These are phyloP conservation scores for Aureobasidium sp. DNA, from an alignment of 2,329 filamentous ascomycete species.

Conservation along the genomic window DNA sequence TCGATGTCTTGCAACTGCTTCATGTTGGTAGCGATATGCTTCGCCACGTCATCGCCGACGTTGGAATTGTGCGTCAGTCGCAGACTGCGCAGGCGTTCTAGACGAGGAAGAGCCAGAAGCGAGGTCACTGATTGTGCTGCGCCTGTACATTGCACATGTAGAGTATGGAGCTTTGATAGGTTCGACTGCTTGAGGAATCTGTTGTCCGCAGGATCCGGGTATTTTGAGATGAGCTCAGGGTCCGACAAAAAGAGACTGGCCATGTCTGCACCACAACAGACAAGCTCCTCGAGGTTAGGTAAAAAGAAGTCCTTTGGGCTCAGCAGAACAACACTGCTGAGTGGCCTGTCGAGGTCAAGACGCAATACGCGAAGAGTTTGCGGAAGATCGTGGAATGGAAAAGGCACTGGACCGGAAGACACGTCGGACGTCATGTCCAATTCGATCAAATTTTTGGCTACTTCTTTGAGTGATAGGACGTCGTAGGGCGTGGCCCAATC, in stretches of 20 bases:
- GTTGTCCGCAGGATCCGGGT: conserved; percentile 3
- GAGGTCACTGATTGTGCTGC: not conserved
- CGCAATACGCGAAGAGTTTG: not conserved
- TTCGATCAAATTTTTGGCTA: not conserved
- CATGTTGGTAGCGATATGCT: conserved; percentile 10
- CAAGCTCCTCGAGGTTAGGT: conserved; percentile 10
- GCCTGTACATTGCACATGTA: conserved; percentile 2
- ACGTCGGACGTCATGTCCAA: conserved; percentile 3
- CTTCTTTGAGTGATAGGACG: not conserved
- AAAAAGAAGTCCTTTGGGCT: conserved; percentile 2
- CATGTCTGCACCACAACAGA: conserved; percentile 5
- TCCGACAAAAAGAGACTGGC: conserved; percentile 1
- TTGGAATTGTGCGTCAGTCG: not conserved
- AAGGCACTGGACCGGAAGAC: not conserved
- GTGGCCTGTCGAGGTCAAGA: not conserved
- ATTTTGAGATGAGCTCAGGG: not conserved
- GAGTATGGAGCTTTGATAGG: not conserved
- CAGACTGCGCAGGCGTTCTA: conserved; percentile 6
- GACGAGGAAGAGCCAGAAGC: conserved; percentile 4
- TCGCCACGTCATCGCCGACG: conserved; percentile 8
- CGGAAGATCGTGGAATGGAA: conserved; percentile 1
- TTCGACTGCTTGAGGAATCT: not conserved
- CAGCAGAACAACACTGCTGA: not conserved
- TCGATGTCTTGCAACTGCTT: conserved; percentile 26
- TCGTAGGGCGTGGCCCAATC: conserved; percentile 1